These are phyloP conservation scores for Cryptosporidium bovis DNA, from an alignment of 169 alveolate species.

Conservation along the genomic window DNA sequence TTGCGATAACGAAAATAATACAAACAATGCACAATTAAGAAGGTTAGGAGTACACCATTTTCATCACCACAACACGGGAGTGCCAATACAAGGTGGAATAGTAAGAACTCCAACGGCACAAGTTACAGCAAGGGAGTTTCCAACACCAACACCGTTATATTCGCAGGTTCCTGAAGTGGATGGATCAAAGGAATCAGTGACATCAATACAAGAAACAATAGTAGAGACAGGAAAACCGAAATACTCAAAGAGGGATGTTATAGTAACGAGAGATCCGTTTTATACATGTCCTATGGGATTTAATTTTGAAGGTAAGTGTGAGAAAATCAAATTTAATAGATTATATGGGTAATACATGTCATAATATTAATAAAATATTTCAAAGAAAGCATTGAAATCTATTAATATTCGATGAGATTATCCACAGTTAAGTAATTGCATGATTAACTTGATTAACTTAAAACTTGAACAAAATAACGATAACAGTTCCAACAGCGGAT, in stretches of 20 bases:
- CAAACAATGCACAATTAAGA: slow-evolving; percentile 13
- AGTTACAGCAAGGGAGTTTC: slow-evolving; percentile 65
- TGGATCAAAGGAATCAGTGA: slow-evolving; percentile 44
- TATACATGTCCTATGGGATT: slow-evolving; percentile 74
- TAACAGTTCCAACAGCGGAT: slow-evolving; percentile 58
- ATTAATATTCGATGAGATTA: no score
- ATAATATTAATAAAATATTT: no score
- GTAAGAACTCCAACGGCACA: slow-evolving; percentile 59
- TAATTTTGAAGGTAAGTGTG: slow-evolving; percentile 64
- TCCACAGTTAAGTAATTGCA: neutral
- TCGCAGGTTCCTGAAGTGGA: slow-evolving; percentile 59
- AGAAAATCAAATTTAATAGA: neutral
- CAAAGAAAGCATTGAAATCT: no score
- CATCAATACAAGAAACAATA: slow-evolving; percentile 50
- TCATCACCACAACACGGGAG: slow-evolving; percentile 6
- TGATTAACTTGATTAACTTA: neutral
- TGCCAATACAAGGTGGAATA: slow-evolving; percentile 25
- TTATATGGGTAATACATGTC: no score
- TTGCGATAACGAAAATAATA: slow-evolving; percentile 11
- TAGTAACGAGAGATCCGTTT: slow-evolving; percentile 69
- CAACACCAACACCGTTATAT: slow-evolving; percentile 39
- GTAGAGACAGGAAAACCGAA: slow-evolving; percentile 65
- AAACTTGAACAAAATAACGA: neutral
- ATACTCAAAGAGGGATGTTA: slow-evolving; percentile 58
- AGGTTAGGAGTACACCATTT: slow-evolving; percentile 44